Evolutionary conservation across 139 green algal species (phyloP).

Genomic region (Haematococcus sp.): DNA sequence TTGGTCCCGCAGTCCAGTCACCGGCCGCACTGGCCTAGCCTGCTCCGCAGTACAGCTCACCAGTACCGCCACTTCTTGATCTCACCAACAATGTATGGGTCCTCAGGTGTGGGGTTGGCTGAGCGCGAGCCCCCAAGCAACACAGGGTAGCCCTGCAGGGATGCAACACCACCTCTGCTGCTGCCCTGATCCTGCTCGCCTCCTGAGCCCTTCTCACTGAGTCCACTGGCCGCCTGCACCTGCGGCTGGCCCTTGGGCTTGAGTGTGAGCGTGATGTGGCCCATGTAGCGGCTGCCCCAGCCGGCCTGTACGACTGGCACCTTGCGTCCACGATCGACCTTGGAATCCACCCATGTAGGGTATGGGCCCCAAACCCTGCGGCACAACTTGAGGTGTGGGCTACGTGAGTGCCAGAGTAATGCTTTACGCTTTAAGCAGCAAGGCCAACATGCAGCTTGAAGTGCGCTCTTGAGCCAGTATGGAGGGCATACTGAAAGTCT

Average conservation of each 20-base stretch:
- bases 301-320: conserved; percentile 33
- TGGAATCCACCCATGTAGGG: conserved; percentile 21
- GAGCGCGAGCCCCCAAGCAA: conserved; percentile 23
- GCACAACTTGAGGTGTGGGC: not conserved
- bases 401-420: no score
- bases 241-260: not conserved
- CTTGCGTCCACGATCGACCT: conserved; percentile 5
- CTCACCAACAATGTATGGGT: conserved; percentile 8
- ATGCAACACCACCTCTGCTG: no score
- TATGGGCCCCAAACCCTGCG: conserved; percentile 28
- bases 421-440: no score
- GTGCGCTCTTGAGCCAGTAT: no score
- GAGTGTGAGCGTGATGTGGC: conserved; percentile 15
- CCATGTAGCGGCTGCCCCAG: conserved; percentile 33
- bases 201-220: no score
- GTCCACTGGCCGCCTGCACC: no score
- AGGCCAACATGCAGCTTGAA: no score
- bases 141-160: conserved; percentile 6
- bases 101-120: conserved; percentile 19
- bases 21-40: no score
- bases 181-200: no score
- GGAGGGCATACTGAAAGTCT: no score
- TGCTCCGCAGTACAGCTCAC: no score
- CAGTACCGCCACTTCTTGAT: conserved; percentile 9
- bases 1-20: no score